phyloP scores from a whole-genome alignment of 192 early-diverging fungal species.

The Coemansia sp. region DNA sequence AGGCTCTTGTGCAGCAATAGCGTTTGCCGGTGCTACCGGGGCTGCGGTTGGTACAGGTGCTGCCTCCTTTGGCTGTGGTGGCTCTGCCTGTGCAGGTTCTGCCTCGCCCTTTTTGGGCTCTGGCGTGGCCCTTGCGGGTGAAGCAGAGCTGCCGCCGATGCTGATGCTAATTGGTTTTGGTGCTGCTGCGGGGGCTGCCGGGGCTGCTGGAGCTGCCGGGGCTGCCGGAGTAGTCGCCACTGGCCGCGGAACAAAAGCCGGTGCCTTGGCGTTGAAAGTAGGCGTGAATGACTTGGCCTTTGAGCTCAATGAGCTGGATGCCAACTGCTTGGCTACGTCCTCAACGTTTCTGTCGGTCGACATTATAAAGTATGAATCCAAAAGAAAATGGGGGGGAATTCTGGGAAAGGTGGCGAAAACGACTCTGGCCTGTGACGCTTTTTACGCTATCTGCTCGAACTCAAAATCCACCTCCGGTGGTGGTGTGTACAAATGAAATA shows the following conservation, averaged over 20 bases:
- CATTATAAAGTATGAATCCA: constrained; percentile 16
- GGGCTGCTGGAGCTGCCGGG: constrained; percentile 31
- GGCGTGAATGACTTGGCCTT: constrained; percentile 70
- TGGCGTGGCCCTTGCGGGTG: constrained; percentile 5
- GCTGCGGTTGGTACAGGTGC: constrained; percentile 8
- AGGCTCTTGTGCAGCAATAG: constrained; percentile 1
- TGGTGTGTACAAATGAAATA: too few species aligned
- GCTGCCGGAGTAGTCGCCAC: constrained; percentile 16
- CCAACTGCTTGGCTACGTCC: constrained; percentile 58
- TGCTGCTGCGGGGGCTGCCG: constrained; percentile 17
- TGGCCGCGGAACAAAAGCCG: constrained; percentile 71
- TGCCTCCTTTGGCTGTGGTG: constrained; percentile 15
- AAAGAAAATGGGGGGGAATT: too few species aligned
- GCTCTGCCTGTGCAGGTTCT: constrained; percentile 12
- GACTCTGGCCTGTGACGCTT: too few species aligned
- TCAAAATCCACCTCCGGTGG: too few species aligned
- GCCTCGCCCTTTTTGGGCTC: constrained; percentile 25
- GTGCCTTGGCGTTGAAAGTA: constrained; percentile 63
- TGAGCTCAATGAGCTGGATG: constrained; percentile 58
- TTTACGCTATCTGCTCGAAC: too few species aligned
- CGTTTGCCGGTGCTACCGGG: neutral
- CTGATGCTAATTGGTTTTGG: constrained; percentile 8
- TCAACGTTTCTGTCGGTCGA: constrained; percentile 33
- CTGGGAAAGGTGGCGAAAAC: too few species aligned
- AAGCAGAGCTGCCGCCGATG: constrained; percentile 7